These are phyloP conservation scores for Penicillium fimorum DNA, from an alignment of 495 filamentous ascomycete species.

Conservation along the genomic window DNA sequence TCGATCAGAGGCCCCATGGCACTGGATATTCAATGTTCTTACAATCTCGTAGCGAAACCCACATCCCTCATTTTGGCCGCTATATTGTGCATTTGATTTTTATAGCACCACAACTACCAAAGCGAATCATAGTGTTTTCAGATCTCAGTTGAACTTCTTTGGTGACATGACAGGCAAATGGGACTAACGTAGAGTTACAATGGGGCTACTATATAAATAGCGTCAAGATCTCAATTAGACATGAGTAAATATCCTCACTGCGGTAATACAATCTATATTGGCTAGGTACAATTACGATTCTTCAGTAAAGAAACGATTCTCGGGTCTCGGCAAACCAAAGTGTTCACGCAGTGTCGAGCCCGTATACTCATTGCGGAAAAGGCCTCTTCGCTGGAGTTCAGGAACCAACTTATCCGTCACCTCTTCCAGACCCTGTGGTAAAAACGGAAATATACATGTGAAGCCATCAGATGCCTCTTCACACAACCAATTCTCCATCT, in stretches of 20 bases:
- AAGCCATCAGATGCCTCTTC: conserved; percentile 49
- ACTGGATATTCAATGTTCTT: too few species aligned
- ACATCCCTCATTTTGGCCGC: too few species aligned
- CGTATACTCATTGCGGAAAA: conserved; percentile 49
- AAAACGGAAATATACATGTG: conserved; percentile 47
- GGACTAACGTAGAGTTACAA: neutral
- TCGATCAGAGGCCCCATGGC: too few species aligned
- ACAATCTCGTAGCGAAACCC: too few species aligned
- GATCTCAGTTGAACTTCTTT: neutral
- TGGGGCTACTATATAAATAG: neutral
- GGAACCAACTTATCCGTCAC: conserved; percentile 48
- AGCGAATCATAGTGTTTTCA: neutral
- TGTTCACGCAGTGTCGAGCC: conserved; percentile 48
- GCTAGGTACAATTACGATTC: neutral
- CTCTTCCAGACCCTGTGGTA: conserved; percentile 53
- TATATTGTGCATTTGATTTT: too few species aligned
- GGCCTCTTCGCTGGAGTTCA: conserved; percentile 48
- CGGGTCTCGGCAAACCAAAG: conserved; percentile 48
- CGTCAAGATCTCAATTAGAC: neutral
- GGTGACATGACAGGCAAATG: neutral
- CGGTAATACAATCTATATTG: neutral
- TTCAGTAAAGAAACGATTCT: conserved; percentile 48
- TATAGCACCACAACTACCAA: neutral
- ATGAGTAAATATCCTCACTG: too few species aligned
- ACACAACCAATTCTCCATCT: conserved; percentile 47